Evolutionary conservation across 352 stramenopile genomes (phyloP), one percentile per base, ranked within the genome.

Genomic region (Aphanomyces stellatus): DNA sequence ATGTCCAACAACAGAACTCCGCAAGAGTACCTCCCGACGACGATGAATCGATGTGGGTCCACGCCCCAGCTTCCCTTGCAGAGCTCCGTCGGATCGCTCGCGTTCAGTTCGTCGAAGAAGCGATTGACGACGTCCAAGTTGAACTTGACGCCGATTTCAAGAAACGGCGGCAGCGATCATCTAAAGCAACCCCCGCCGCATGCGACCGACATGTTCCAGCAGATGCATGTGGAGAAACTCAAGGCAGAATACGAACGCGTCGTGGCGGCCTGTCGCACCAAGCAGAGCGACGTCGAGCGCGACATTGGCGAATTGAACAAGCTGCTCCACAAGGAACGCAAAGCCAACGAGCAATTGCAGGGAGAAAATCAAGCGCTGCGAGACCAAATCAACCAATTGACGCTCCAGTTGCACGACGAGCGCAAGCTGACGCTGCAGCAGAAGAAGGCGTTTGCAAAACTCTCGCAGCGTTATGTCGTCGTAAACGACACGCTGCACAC

Each of bases 21-120:
- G 22, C 15, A 42, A 15, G 10, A 43, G 0, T 64, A 64, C 22
- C 1, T 63, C 4, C 70, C 80, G 0, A 79, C 78, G 1, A 76
- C 86, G 6, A 67, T 91, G 11, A 91, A 79, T 56, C 79, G 82
- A 15, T 76, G 77, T 27, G 82, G 81, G 8, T 89, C 81, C 0
- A 77, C 80, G 1, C 82, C 82, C 4, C 78, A 87, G 28, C 66
- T 91, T 0, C 82, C 82, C 22, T 73, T 87, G 1, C 71, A 85
- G 51, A 91, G 77, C 61, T 71, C 74, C 2, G 71, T 74, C 11
- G 86, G 77, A 55, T 57, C 79, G 0, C 62, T 31, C 0, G 82
- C 88, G 7, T 91, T 86, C 62, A 88, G 76, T 42, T 88, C 82
- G 2, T 81, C 79, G 6, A 88, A 88, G 69, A 89, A 89, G 65